Conservation (phyloP, 208 protist genomes). For the Trypanosoma scelopori region DNA sequence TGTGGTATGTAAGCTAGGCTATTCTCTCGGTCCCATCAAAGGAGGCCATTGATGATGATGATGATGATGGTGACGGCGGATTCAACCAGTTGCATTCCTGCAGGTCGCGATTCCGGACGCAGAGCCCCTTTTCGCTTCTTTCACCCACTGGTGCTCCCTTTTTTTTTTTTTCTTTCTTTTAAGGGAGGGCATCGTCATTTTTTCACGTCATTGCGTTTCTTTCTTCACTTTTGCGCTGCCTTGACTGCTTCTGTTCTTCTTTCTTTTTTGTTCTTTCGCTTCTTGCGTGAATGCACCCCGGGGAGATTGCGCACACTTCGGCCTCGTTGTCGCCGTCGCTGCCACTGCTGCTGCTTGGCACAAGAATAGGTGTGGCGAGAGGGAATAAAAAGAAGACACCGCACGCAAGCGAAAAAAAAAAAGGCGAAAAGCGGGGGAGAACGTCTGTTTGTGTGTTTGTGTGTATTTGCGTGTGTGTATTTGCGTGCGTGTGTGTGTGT, state of each 20-base stretch:
- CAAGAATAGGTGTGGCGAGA: neutral
- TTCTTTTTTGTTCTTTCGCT: too few species aligned
- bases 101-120: conserved; percentile 4
- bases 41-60: too few species aligned
- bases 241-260: too few species aligned
- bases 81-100: neutral
- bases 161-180: conserved; percentile 7
- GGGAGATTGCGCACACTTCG: too few species aligned
- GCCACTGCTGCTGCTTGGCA: neutral
- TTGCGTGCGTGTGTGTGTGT: neutral
- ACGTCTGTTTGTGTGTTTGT: too few species aligned
- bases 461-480: conserved; percentile 1
- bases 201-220: neutral
- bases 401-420: conserved; percentile 6
- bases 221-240: conserved; percentile 16
- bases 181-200: too few species aligned
- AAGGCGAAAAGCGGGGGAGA: neutral
- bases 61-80: too few species aligned
- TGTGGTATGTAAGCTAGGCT: too few species aligned
- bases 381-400: neutral
- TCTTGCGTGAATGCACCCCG: neutral
- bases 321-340: too few species aligned
- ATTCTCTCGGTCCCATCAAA: too few species aligned
- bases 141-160: neutral
- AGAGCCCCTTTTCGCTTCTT: conserved; percentile 8